Percentiles rank a stretch among this genome's conserved stretches.
Evolutionary conservation across 768 basidiomycete genomes (phyloP).

Genomic region (Calocybe gangraenosa): DNA sequence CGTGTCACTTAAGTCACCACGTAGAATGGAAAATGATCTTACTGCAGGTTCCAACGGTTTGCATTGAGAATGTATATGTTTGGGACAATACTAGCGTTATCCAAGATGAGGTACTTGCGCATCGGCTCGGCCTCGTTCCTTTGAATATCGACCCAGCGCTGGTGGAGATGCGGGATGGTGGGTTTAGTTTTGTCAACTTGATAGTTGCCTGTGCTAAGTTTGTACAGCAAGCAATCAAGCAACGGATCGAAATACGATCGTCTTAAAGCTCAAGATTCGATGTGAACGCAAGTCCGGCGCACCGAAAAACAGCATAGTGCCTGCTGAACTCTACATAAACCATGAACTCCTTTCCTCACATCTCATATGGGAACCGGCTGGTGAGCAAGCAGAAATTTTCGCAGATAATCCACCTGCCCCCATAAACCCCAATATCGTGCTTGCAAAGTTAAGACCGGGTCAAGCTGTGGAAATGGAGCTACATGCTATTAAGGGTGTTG

Average conservation of each 20-base stretch:
- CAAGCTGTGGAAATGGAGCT: conserved; percentile 82
- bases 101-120: conserved; percentile 89
- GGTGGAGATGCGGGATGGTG: conserved; percentile 52
- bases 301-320: conserved; percentile 49
- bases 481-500: conserved; percentile 90
- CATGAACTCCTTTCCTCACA: conserved; percentile 65
- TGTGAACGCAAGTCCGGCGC: conserved; percentile 62
- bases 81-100: conserved; percentile 96
- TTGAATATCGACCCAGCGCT: conserved; percentile 79
- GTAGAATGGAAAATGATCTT: background rate
- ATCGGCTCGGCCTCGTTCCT: conserved; percentile 89
- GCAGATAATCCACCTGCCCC: conserved; percentile 51
- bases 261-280: conserved; percentile 69
- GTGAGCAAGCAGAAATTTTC: conserved; percentile 70
- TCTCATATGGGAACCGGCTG: conserved; percentile 75
- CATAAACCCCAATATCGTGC: conserved; percentile 77
- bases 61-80: conserved; percentile 86
- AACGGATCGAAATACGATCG: conserved; percentile 88
- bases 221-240: conserved; percentile 49
- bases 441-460: conserved; percentile 89
- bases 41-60: conserved; percentile 81
- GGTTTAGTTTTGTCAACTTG: background rate
- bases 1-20: conserved; percentile 20
- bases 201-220: background rate
- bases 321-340: conserved; percentile 66